Base-by-base conservation (phyloP, 495 filamentous ascomycete genomes). In the Sordaria brevicollis region DNA sequence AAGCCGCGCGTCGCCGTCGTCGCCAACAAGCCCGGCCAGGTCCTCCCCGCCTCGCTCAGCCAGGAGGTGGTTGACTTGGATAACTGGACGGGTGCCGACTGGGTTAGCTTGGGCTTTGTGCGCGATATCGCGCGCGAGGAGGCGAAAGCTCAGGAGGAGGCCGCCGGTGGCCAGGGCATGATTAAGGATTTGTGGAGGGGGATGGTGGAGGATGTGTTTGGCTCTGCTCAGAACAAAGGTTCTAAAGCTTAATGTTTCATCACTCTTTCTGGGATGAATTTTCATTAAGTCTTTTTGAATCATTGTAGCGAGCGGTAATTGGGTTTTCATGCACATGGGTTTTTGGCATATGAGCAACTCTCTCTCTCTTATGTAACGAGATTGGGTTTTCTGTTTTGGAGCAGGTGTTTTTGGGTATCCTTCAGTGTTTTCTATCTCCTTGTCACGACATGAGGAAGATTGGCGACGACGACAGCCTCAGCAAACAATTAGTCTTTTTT, bases 71-170 rank as follows among this genome's bases (percentile, higher is more conserved):
- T 57, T 5, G 49, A 57, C 5, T 7, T 57, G 49, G 49, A 57
- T 1, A 81, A 84, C 69, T 81, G 82, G 29, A 82, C 82, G 74
- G 77, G 79, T 11, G 69, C 82, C n/a, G 83, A 84, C 65, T 82
- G 82, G 15, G 79, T 83, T n/a, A 81, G 83, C 75, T 72, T 85
- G 8, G 77, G 77, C 73, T 84, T 84, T 66, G 80, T 76, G 66
- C 79, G 82, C 62, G 77, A 79, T 2, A 66, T 75, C 11, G 69
- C 5, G 36, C 71, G 15, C n/a, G 71, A 72, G 21, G 66, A 75
- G 25, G 71, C 65, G 39, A 67, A 62, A 3, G 43, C 69, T 3
- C 70, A 74, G 36, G 36, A 71, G 10, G 38, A 68, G n/a, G 68
- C 73, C 13, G 77, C 76, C 49, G 72, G 77, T 69, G 74, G 75